Evolutionary conservation across 768 basidiomycete species (phyloP).

Genomic region (Russula sp.): DNA sequence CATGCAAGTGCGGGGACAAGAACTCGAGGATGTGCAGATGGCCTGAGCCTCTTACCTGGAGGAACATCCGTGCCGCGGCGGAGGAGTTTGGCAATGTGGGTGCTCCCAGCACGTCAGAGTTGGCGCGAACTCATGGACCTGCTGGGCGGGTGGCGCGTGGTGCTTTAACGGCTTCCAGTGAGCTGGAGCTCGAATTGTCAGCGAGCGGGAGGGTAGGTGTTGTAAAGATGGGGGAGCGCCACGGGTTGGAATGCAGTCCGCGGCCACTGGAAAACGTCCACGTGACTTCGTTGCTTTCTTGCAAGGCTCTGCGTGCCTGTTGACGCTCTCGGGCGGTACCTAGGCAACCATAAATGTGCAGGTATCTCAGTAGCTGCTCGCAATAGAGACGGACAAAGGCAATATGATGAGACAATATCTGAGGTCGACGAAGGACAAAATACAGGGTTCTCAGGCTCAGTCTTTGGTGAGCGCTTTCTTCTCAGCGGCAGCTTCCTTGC

Average conservation of each 20-base stretch:
- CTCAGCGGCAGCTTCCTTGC: conserved; percentile 25
- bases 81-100: background rate
- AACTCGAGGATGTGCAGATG: conserved; percentile 38
- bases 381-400: conserved; percentile 29
- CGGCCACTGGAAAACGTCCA: conserved; percentile 41
- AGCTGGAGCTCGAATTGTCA: conserved; percentile 45
- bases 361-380: conserved; percentile 33
- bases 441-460: no score
- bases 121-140: background rate
- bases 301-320: conserved; percentile 28
- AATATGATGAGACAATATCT: no score
- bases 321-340: conserved; percentile 26
- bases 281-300: conserved; percentile 43
- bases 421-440: no score
- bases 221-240: background rate
- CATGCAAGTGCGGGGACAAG: conserved; percentile 49
- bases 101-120: background rate
- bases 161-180: conserved; percentile 27
- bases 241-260: conserved; percentile 31
- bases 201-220: conserved; percentile 33
- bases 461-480: no score
- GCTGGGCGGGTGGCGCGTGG: conserved; percentile 11
- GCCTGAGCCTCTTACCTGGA: conserved; percentile 41
- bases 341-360: conserved; percentile 32
- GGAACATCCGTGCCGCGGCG: conserved; percentile 44